Evolutionary conservation across 2,329 filamentous ascomycete species (phyloP).

Genomic region (Teratosphaeria pseudoeucalypti): DNA sequence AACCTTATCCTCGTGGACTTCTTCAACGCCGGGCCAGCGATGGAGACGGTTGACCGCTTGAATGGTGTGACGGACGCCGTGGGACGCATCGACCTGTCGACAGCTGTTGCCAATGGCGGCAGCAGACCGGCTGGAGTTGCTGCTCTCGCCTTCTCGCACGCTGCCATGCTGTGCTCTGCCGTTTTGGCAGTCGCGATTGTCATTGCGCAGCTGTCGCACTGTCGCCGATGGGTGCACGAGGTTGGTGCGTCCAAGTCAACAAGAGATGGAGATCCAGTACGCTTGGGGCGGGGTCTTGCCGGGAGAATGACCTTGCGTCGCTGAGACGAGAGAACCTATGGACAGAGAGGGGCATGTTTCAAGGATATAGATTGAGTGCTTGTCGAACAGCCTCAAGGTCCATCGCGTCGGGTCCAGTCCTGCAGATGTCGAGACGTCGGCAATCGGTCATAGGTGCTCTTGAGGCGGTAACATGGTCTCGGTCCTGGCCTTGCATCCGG

Average conservation of each 20-base stretch:
- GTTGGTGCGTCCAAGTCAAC: not conserved
- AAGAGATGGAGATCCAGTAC: not conserved
- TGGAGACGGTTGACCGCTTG: conserved; percentile 57
- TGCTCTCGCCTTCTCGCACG: not conserved
- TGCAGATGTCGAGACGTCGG: not conserved
- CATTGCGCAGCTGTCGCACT: conserved; percentile 2
- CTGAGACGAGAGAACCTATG: not conserved
- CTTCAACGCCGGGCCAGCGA: conserved; percentile 60
- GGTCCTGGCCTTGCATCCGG: not conserved
- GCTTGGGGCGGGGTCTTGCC: not conserved
- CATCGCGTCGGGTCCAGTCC: not conserved
- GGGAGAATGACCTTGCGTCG: not conserved
- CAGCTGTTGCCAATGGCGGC: not conserved
- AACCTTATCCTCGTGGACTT: conserved; percentile 72
- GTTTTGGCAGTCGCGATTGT: conserved; percentile 1
- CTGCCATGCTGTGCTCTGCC: conserved; percentile 4
- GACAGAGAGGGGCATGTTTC: not conserved
- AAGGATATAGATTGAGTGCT: not conserved
- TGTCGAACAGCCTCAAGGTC: not conserved
- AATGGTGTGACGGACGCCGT: conserved; percentile 46
- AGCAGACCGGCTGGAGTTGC: not conserved
- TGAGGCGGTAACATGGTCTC: not conserved
- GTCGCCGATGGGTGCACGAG: not conserved
- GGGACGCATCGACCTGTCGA: conserved; percentile 29
- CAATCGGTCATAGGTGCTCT: not conserved